A percentile compares a stretch with the other conserved stretches of the same genome.
phyloP scores from a whole-genome alignment of 805 yeast genomes.

The Metschnikowia borealis region DNA sequence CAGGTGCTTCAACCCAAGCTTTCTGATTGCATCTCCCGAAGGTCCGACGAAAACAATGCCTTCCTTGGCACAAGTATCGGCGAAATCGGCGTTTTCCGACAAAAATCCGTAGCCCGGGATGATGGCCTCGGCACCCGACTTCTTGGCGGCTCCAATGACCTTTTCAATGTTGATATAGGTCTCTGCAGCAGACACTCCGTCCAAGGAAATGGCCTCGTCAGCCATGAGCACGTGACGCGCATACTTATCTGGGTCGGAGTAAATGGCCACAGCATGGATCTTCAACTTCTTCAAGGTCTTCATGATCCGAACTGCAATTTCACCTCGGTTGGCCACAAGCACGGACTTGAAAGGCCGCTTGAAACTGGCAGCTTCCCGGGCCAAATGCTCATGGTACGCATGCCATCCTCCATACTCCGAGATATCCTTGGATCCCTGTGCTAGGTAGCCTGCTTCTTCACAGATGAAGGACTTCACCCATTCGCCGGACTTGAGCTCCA shows the following conservation, averaged over 20 bases:
- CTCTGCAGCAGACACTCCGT: constrained; percentile 84
- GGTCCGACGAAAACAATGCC: constrained; percentile 97
- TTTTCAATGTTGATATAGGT: constrained; percentile 85
- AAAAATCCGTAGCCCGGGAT: constrained; percentile 97
- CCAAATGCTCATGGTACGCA: constrained; percentile 46
- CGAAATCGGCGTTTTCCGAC: constrained; percentile 93
- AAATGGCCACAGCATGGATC: constrained; percentile 80
- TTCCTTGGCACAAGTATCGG: constrained; percentile 78
- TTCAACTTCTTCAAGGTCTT: constrained; percentile 78
- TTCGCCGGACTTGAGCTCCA: constrained; percentile 74
- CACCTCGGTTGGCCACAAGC: constrained; percentile 96
- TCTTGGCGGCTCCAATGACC: constrained; percentile 79
- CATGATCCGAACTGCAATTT: constrained; percentile 92
- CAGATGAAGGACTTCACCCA: constrained; percentile 93
- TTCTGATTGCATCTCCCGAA: constrained; percentile 85
- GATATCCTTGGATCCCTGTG: constrained; percentile 71
- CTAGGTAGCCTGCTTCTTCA: constrained; percentile 80
- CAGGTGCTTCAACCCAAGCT: constrained; percentile 90
- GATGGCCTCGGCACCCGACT: constrained; percentile 86
- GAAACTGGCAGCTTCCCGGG: constrained; percentile 22
- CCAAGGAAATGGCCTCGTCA: constrained; percentile 73
- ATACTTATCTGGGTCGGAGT: constrained; percentile 85
- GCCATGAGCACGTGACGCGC: constrained; percentile 83
- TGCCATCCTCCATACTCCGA: constrained; percentile 91
- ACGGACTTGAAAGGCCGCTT: constrained; percentile 72